A percentile compares a stretch with the other conserved stretches of the same genome.
phyloP scores from a whole-genome alignment of 495 filamentous ascomycete species.

The Xylaria bambusicola region DNA sequence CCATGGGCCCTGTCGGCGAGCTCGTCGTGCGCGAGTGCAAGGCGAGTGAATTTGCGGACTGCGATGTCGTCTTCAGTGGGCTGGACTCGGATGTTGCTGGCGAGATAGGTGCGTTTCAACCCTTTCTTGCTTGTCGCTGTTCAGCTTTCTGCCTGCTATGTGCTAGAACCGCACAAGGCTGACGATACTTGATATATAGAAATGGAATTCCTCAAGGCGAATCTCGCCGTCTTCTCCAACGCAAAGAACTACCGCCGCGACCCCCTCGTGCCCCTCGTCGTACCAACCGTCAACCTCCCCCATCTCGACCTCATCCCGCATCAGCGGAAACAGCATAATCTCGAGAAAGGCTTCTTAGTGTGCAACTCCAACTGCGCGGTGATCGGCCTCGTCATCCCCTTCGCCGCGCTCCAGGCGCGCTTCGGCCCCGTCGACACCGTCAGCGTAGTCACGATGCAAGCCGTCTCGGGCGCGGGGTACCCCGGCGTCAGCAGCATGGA shows the following conservation, averaged over 20 bases:
- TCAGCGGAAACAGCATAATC: slow-evolving; percentile 65
- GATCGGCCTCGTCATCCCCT: slow-evolving; percentile 86
- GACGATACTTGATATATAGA: slow-evolving; percentile 46
- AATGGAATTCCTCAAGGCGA: slow-evolving; percentile 74
- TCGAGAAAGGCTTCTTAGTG: slow-evolving; percentile 78
- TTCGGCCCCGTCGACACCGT: slow-evolving; percentile 76
- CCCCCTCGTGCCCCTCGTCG: slow-evolving; percentile 79
- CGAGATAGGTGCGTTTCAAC: slow-evolving; percentile 61
- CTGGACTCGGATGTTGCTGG: slow-evolving; percentile 82
- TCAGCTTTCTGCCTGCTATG: background rate
- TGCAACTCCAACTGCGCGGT: slow-evolving; percentile 93
- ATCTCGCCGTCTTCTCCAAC: slow-evolving; percentile 83
- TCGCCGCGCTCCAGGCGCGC: slow-evolving; percentile 74
- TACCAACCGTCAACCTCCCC: slow-evolving; percentile 80
- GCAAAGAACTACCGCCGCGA: slow-evolving; percentile 87
- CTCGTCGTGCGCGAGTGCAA: slow-evolving; percentile 75
- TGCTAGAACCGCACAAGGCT: background rate
- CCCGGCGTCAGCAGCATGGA: slow-evolving; percentile 78
- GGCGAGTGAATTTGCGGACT: slow-evolving; percentile 73
- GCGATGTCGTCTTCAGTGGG: slow-evolving; percentile 88
- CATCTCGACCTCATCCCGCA: slow-evolving; percentile 78
- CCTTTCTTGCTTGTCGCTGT: background rate
- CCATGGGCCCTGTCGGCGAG: slow-evolving; percentile 70
- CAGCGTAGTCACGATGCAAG: slow-evolving; percentile 85
- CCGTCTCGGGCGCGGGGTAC: slow-evolving; percentile 85